phyloP scores from a whole-genome alignment of 1,284 basidiomycete species.

The Stygiomarasmius scandens region DNA sequence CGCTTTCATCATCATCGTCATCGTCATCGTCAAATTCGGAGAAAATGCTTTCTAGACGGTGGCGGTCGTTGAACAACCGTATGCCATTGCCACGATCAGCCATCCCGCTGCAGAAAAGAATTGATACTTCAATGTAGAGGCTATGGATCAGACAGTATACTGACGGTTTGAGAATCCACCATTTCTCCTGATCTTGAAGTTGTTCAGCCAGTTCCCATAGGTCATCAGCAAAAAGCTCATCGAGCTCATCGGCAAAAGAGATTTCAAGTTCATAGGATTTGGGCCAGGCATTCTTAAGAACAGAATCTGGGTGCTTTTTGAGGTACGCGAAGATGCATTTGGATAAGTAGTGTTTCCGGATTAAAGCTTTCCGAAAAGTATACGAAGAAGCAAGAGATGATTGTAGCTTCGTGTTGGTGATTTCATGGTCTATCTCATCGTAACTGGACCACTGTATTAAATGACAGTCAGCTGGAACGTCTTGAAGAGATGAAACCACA shows the following conservation, averaged over 20 bases:
- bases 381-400: constrained; percentile 81
- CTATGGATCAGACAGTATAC: constrained; percentile 23
- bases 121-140: too few relatives aligned
- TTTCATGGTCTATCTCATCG: constrained; percentile 79
- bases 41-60: constrained; percentile 78
- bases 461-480: constrained; percentile 12
- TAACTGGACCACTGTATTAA: constrained; percentile 82
- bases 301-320: constrained; percentile 68
- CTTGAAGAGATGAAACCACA: constrained; percentile 18
- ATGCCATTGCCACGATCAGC: constrained; percentile 96
- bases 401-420: constrained; percentile 52
- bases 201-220: constrained; percentile 82
- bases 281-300: constrained; percentile 64
- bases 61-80: constrained; percentile 83
- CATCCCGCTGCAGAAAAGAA: constrained; percentile 64
- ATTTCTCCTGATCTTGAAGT: constrained; percentile 58
- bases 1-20: constrained; percentile 25
- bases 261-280: constrained; percentile 89
- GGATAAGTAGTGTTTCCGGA: constrained; percentile 93
- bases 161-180: constrained; percentile 94
- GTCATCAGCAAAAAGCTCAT: constrained; percentile 93
- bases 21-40: constrained; percentile 77
- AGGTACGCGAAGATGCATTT: constrained; percentile 75
- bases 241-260: constrained; percentile 92
- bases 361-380: constrained; percentile 90